Percentiles rank a stretch among this genome's conserved stretches.
phyloP scores from a whole-genome alignment of 345 rosid species.

The Camelina laxa region DNA sequence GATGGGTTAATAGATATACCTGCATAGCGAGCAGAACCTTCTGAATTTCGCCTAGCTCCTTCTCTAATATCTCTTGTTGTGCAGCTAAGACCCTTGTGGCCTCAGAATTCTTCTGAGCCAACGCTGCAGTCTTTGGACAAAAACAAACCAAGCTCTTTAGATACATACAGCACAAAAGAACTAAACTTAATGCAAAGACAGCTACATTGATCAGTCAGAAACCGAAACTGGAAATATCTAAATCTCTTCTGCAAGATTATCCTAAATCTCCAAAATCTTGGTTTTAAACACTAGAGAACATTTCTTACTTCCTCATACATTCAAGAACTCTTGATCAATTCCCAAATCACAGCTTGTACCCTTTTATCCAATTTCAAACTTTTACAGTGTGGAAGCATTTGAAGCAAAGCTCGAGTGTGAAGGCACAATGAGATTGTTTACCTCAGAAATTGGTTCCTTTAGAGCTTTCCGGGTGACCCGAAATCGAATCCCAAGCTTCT shows the following conservation, averaged over 20 bases:
- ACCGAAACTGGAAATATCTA: not conserved
- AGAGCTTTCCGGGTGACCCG: constrained; percentile 74
- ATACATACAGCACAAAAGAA: constrained; percentile 4
- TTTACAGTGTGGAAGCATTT: not conserved
- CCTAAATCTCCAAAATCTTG: too few relatives aligned
- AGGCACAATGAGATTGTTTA: constrained; percentile 35
- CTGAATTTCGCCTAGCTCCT: constrained; percentile 92
- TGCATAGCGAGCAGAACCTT: constrained; percentile 96
- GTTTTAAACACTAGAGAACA: not conserved
- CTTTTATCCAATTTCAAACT: not conserved
- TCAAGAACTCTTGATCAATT: too few relatives aligned
- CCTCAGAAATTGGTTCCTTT: constrained; percentile 87
- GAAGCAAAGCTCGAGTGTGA: not conserved
- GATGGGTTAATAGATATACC: constrained; percentile 45
- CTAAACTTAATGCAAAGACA: constrained; percentile 15
- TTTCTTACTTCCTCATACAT: not conserved
- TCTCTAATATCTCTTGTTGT: constrained; percentile 84
- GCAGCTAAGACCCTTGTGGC: constrained; percentile 80
- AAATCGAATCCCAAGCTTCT: constrained; percentile 90
- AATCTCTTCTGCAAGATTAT: not conserved
- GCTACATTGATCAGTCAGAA: constrained; percentile 19
- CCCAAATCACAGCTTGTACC: not conserved
- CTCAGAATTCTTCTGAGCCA: constrained; percentile 95
- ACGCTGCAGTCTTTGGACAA: constrained; percentile 76
- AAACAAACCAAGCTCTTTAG: constrained; percentile 25